Base-by-base conservation (phyloP, 352 stramenopile species). In the Pythium sp. region DNA sequence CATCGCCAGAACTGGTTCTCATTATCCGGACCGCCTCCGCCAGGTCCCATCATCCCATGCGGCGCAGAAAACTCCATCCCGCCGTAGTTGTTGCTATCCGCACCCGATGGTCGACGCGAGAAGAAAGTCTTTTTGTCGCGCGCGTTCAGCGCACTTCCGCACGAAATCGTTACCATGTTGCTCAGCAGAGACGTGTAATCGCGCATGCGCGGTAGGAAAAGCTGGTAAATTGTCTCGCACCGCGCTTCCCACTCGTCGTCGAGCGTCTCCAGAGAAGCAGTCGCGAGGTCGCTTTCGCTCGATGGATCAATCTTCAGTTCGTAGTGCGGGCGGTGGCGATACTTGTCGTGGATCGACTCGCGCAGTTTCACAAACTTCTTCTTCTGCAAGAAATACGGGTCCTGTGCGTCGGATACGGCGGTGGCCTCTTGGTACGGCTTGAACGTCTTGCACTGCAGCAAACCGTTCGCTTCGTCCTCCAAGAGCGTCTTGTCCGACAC, bases 71-170 rank as follows among this genome's bases (percentile, higher is more conserved):
- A 86, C 30, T 90, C 79, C 14, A 77, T 72, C 49, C 82, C 77
- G 15, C 76, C 9, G 34, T 46, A 66, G 38, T 58, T 62, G 47
- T 69, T 74, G 69, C 85, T 78, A 22, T 91, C 80, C 24, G 66
- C 72, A 56, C 76, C 67, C 1, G 85, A 92, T 9, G 78, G 78
- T 15, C 79, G 79, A 58, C 86, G 79, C 20, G 82, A 90, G 64
- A 86, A 92, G 43, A 92, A 92, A 9, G 81, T 91, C 60, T 90
- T 91, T 64, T 94, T 94, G 65, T 94, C 86, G 20, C 84, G 81
- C 8, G 81, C 84, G 56, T 89, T 90, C 49, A 91, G 53, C 11
- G 82, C 84, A 20, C 76, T 90, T 1, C 84, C 84, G 47, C 83
- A 90, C 12, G 80, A 89, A 18, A 93, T 66, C 2, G 77, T 86